phyloP scores from a whole-genome alignment of 1,284 basidiomycete species.

The Meira nashicola region DNA sequence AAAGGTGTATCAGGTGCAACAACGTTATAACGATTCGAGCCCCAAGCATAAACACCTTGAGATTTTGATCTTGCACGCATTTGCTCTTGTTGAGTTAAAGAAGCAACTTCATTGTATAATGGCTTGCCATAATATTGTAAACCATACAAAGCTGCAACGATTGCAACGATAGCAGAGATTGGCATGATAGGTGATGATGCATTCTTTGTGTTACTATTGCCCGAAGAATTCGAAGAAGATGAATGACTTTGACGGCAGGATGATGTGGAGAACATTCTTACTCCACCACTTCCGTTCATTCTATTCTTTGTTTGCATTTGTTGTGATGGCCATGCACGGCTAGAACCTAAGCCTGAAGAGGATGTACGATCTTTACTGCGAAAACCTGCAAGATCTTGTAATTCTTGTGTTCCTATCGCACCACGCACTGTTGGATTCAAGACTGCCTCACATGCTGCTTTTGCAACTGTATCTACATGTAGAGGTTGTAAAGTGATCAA shows the following conservation, averaged over 20 bases:
- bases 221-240: neutral
- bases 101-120: constrained; percentile 1
- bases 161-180: neutral
- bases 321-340: constrained; percentile 12
- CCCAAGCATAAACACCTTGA: constrained; percentile 44
- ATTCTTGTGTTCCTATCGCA: constrained; percentile 26
- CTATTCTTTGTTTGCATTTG: neutral
- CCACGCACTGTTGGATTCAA: constrained; percentile 43
- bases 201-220: neutral
- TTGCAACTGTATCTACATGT: constrained; percentile 91
- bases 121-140: neutral
- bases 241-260: neutral
- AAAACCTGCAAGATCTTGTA: constrained; percentile 41
- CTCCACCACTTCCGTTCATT: neutral
- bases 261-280: constrained; percentile 5
- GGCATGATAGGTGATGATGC: neutral
- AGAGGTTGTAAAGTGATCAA: constrained; percentile 77
- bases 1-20: constrained; percentile 37
- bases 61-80: constrained; percentile 32
- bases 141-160: neutral
- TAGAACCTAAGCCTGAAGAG: constrained; percentile 7
- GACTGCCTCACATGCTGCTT: constrained; percentile 65
- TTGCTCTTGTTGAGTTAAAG: constrained; percentile 38
- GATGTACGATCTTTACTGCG: constrained; percentile 18
- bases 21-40: constrained; percentile 45